Conservation (phyloP, 257 asterid genomes). For the Vinca minor region DNA sequence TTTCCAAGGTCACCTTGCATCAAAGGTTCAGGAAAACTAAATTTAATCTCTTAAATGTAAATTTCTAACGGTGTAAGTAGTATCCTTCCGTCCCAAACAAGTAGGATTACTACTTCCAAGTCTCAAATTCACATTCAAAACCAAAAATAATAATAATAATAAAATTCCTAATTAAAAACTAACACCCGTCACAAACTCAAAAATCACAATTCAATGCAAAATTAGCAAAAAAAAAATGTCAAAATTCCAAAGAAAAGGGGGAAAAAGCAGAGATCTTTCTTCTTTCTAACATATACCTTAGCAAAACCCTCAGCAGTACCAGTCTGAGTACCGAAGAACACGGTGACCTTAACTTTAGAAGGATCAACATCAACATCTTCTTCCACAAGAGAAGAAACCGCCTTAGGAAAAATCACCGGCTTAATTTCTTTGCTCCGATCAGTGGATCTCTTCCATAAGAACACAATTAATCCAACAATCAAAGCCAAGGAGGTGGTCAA, state of each 20-base stretch:
- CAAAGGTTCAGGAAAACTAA: background rate
- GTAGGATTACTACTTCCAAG: too few relatives aligned
- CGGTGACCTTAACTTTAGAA: constrained; percentile 46
- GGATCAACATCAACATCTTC: constrained; percentile 51
- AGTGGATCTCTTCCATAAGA: constrained; percentile 58
- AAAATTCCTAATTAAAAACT: background rate
- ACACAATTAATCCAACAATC: constrained; percentile 38
- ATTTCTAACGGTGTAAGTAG: too few relatives aligned
- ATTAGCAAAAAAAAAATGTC: background rate
- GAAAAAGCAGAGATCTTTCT: constrained; percentile 12
- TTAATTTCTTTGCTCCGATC: constrained; percentile 38
- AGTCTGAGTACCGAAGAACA: constrained; percentile 73
- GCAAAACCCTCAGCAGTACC: constrained; percentile 86
- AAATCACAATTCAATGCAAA: background rate
- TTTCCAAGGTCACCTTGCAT: background rate
- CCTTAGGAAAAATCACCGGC: constrained; percentile 38
- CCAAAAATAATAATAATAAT: too few relatives aligned
- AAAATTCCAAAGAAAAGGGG: background rate
- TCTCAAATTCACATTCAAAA: background rate
- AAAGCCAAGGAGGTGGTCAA: constrained; percentile 60
- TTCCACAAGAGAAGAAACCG: constrained; percentile 20
- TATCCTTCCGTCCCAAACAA: too few relatives aligned
- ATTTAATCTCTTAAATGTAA: too few relatives aligned
- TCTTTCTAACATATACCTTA: constrained; percentile 52
- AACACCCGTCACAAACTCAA: background rate